A percentile compares a stretch with the other conserved stretches of the same genome.
phyloP scores from a whole-genome alignment of 1,139 yeast genomes.

The Pichia sp. region DNA sequence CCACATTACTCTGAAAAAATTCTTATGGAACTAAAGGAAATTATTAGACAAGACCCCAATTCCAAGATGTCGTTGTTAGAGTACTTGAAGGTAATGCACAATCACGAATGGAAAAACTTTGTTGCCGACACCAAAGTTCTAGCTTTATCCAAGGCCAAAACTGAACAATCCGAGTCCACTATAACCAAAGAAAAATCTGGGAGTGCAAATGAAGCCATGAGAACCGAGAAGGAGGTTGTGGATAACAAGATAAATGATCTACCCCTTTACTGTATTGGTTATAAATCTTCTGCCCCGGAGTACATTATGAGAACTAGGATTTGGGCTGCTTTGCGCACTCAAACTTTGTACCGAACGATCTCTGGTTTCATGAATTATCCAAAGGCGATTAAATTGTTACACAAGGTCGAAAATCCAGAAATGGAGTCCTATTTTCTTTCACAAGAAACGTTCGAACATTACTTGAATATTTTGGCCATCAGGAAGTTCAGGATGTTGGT shows the following conservation, averaged over 20 bases:
- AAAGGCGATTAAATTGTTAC: conserved; percentile 67
- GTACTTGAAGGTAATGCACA: conserved; percentile 62
- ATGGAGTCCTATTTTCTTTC: conserved; percentile 33
- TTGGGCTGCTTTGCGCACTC: conserved; percentile 99
- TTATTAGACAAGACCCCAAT: conserved; percentile 52
- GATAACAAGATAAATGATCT: conserved; percentile 45
- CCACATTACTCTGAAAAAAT: conserved; percentile 84
- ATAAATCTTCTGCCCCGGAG: conserved; percentile 99
- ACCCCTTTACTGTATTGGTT: conserved; percentile 78
- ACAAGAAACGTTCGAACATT: conserved; percentile 19
- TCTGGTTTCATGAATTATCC: conserved; percentile 99
- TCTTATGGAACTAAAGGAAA: conserved; percentile 54
- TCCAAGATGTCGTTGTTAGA: conserved; percentile 66
- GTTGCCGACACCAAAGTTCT: conserved; percentile 35
- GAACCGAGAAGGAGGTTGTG: conserved; percentile 22
- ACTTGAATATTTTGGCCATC: conserved; percentile 36
- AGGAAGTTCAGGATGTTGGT: conserved; percentile 64
- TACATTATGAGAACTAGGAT: conserved; percentile 97
- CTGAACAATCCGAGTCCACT: too few relatives aligned
- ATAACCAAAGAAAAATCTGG: conserved; percentile 1
- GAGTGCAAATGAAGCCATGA: neutral
- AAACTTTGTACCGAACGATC: conserved; percentile 95
- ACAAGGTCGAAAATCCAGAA: conserved; percentile 55
- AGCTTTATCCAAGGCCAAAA: conserved; percentile 11
- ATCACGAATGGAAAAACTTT: conserved; percentile 71